Percentiles rank a stretch among this genome's conserved stretches.
phyloP scores from a whole-genome alignment of 2,329 filamentous ascomycete species.

The Metarhizium album region DNA sequence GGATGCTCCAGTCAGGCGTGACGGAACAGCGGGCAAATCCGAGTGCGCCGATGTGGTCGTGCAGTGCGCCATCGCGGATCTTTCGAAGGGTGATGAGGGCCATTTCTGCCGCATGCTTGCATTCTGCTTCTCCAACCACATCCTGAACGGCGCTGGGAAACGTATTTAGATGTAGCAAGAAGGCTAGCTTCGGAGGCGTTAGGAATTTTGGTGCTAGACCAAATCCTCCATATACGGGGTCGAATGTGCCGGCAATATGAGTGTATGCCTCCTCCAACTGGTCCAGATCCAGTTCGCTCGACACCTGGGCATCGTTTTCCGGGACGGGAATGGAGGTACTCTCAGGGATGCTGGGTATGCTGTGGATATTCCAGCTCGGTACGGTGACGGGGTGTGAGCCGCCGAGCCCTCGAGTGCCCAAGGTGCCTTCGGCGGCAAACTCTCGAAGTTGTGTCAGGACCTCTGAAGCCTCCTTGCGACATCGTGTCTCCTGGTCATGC shows the following conservation, averaged over 20 bases:
- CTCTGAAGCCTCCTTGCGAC: constrained; percentile 71
- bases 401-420: constrained; percentile 33
- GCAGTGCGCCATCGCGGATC: constrained; percentile 49
- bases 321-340: constrained; percentile 10
- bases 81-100: constrained; percentile 68
- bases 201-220: constrained; percentile 76
- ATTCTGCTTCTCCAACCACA: constrained; percentile 78
- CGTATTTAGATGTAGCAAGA: constrained; percentile 63
- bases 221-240: constrained; percentile 71
- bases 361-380: constrained; percentile 19
- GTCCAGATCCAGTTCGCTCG: constrained; percentile 75
- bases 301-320: constrained; percentile 22
- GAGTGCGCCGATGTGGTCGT: constrained; percentile 42
- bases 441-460: constrained; percentile 72
- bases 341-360: constrained; percentile 14
- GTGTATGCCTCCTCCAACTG: constrained; percentile 82
- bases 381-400: constrained; percentile 18
- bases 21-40: constrained; percentile 70
- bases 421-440: constrained; percentile 80
- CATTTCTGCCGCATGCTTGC: constrained; percentile 64
- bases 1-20: constrained; percentile 83
- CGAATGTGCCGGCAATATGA: constrained; percentile 72
- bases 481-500: constrained; percentile 74
- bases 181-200: constrained; percentile 74
- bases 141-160: constrained; percentile 67